Conservation (phyloP, 2,329 filamentous ascomycete species). For the Alternaria tenuissima region DNA sequence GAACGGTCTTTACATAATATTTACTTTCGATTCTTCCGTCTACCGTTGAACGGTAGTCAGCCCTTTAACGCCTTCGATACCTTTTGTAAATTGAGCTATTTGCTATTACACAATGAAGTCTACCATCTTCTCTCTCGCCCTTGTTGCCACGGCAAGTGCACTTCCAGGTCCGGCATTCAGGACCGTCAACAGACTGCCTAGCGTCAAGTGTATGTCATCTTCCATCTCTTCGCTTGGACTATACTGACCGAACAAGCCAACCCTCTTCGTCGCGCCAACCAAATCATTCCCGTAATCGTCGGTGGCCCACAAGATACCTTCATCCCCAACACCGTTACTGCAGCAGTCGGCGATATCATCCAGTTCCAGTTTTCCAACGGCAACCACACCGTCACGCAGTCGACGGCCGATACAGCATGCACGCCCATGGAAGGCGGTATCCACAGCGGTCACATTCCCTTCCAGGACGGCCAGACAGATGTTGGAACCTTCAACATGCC, state of each 20-base stretch:
- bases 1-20: slow-evolving; percentile 35
- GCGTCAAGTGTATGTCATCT: slow-evolving; percentile 8
- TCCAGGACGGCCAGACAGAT: slow-evolving; percentile 37
- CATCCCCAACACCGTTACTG: slow-evolving; percentile 37
- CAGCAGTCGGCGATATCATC: slow-evolving; percentile 40
- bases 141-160: slow-evolving; percentile 23
- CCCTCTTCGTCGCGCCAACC: slow-evolving; percentile 32
- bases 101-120: slow-evolving; percentile 28
- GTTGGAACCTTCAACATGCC: slow-evolving; percentile 46
- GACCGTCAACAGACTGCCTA: slow-evolving; percentile 8
- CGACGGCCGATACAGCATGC: slow-evolving; percentile 34
- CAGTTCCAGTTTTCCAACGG: slow-evolving; percentile 46
- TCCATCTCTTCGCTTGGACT: background rate
- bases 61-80: slow-evolving; percentile 3
- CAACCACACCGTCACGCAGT: slow-evolving; percentile 45
- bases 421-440: slow-evolving; percentile 39
- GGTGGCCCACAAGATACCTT: slow-evolving; percentile 43
- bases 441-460: slow-evolving; percentile 43
- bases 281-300: slow-evolving; percentile 42
- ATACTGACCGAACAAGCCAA: slow-evolving; percentile 19
- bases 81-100: background rate
- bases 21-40: slow-evolving; percentile 15
- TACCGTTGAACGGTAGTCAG: slow-evolving; percentile 37
- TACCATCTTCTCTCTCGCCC: slow-evolving; percentile 15
- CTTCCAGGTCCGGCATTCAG: slow-evolving; percentile 22